Conservation (phyloP, 805 yeast species). For the Saturnispora quitensis region DNA sequence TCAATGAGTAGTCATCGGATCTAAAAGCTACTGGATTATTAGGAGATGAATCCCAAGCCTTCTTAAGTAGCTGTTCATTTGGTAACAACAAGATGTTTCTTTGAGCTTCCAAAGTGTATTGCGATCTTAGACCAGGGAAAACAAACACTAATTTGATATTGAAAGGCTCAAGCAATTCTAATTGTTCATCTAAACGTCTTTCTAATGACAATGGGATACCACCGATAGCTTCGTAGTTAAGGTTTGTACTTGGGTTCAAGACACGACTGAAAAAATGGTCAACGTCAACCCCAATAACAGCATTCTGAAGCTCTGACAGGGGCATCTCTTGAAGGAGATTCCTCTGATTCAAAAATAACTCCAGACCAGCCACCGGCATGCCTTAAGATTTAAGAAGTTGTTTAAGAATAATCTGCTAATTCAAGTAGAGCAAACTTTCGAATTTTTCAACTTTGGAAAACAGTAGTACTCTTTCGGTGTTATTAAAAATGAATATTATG, state of each 20-base stretch:
- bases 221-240: slow-evolving; percentile 66
- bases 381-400: not conserved
- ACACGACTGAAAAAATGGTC: slow-evolving; percentile 65
- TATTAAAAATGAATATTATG: not conserved
- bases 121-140: slow-evolving; percentile 54
- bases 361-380: slow-evolving; percentile 4
- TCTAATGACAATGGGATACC: slow-evolving; percentile 65
- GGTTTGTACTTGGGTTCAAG: slow-evolving; percentile 55
- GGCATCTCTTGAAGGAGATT: slow-evolving; percentile 40
- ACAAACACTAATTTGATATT: slow-evolving; percentile 75
- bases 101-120: slow-evolving; percentile 21
- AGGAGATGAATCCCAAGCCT: slow-evolving; percentile 36
- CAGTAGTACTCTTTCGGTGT: not conserved
- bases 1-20: slow-evolving; percentile 40
- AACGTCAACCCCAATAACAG: slow-evolving; percentile 76
- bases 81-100: slow-evolving; percentile 16
- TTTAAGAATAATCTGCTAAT: not conserved
- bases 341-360: not conserved
- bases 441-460: not conserved
- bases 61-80: slow-evolving; percentile 35
- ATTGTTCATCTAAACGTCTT: slow-evolving; percentile 49
- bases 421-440: not conserved
- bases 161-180: slow-evolving; percentile 48
- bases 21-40: slow-evolving; percentile 32
- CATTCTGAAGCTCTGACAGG: slow-evolving; percentile 52